Percentiles rank a stretch among this genome's conserved stretches.
These are phyloP conservation scores for Flaveria linearis DNA, from an alignment of 129 eudicot species.

Conservation along the genomic window DNA sequence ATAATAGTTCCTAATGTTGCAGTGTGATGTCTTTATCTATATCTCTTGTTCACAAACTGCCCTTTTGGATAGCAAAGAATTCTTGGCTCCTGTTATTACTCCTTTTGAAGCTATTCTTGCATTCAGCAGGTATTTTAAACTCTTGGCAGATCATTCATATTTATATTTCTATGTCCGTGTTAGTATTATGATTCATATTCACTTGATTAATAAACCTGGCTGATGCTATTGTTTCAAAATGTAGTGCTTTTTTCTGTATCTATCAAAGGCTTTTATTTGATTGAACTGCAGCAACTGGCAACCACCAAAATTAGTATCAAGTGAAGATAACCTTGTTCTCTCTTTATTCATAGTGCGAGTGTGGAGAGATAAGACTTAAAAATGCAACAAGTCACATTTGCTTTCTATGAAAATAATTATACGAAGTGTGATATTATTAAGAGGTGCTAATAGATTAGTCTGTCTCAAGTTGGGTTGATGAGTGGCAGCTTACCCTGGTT, in stretches of 20 bases:
- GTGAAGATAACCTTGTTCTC: too few species aligned
- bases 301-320: neutral
- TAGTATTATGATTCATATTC: neutral
- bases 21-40: constrained; percentile 93
- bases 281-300: neutral
- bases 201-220: neutral
- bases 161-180: neutral
- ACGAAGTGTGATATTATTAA: too few species aligned
- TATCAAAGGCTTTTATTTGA: neutral
- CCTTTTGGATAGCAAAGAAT: constrained; percentile 96
- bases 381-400: too few species aligned
- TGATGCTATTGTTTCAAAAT: neutral
- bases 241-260: neutral
- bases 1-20: constrained; percentile 29
- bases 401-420: too few species aligned
- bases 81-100: constrained; percentile 91
- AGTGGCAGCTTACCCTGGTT: too few species aligned
- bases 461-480: too few species aligned
- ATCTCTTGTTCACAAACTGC: constrained; percentile 97
- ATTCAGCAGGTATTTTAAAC: constrained; percentile 60
- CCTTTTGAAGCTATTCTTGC: constrained; percentile 96
- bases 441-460: too few species aligned
- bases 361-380: too few species aligned
- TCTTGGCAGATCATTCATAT: neutral
- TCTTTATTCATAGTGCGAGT: too few species aligned